Conservation (phyloP, 176 grass and related monocot genomes). For the Triticum turgidum region DNA sequence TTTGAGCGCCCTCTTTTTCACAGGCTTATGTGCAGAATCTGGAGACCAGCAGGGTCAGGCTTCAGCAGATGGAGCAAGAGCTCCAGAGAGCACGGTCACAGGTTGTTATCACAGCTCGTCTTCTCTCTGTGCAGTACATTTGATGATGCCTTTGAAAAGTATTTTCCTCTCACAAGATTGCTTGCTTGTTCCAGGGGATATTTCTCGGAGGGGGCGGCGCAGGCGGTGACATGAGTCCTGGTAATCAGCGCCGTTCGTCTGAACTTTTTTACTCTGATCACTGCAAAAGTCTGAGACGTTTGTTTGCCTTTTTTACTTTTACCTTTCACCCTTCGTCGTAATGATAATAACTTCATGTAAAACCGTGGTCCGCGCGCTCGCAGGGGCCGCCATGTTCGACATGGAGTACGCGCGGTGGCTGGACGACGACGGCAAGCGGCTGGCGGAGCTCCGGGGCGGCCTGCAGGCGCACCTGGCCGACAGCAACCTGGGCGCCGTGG, state of each 20-base stretch:
- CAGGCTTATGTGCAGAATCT: conserved; percentile 98
- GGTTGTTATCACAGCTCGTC: conserved; percentile 16
- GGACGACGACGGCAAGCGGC: conserved; percentile 68
- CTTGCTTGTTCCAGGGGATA: conserved; percentile 60
- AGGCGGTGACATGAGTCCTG: conserved; percentile 66
- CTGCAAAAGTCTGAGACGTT: background rate
- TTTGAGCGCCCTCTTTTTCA: background rate
- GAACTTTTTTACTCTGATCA: background rate
- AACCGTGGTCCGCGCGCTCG: background rate
- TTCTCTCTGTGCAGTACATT: too few relatives aligned
- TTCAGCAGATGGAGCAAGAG: conserved; percentile 93
- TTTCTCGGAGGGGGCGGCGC: conserved; percentile 74
- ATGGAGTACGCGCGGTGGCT: conserved; percentile 91
- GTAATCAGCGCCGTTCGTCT: conserved; percentile 48
- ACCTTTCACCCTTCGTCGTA: background rate
- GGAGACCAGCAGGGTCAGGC: conserved; percentile 84
- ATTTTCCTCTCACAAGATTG: too few relatives aligned
- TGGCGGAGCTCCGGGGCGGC: conserved; percentile 57
- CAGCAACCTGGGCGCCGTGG: conserved; percentile 58
- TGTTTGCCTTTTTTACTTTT: background rate
- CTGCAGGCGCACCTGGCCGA: conserved; percentile 77
- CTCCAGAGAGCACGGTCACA: conserved; percentile 85
- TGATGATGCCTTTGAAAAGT: too few relatives aligned
- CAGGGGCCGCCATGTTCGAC: conserved; percentile 87
- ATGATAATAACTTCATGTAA: background rate